Percentiles rank a stretch among this genome's conserved stretches.
phyloP scores from a whole-genome alignment of 345 rosid genomes.

The Carallia brachiata region DNA sequence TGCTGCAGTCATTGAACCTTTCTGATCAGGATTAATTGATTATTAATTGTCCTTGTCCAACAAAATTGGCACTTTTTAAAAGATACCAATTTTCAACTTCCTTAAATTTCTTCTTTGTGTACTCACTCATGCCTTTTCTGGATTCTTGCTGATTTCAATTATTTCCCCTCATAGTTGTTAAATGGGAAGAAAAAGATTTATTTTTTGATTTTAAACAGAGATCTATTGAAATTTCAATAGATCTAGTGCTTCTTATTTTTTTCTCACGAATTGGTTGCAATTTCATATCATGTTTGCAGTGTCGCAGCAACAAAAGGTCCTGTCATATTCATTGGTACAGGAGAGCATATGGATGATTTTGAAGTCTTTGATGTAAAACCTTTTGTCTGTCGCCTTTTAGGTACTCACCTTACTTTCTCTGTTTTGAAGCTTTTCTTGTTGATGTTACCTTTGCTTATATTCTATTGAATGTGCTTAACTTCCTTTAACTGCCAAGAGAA shows the following conservation, averaged over 20 bases:
- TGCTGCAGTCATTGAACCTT: constrained; percentile 9
- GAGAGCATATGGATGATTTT: constrained; percentile 91
- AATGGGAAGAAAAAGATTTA: too few relatives aligned
- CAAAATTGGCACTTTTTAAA: background rate
- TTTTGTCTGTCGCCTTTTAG: constrained; percentile 87
- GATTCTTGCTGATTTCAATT: too few relatives aligned
- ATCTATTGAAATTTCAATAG: too few relatives aligned
- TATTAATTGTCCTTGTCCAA: background rate
- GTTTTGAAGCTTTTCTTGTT: background rate
- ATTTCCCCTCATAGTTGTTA: too few relatives aligned
- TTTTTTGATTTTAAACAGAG: too few relatives aligned
- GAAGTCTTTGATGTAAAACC: constrained; percentile 93
- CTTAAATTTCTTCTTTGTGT: background rate
- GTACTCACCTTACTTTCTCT: constrained; percentile 31
- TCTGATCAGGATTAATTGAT: background rate
- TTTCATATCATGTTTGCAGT: constrained; percentile 36
- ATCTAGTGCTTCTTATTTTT: background rate
- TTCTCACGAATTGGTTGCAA: background rate
- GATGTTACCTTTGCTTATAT: background rate
- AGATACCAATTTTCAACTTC: background rate
- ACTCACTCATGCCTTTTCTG: too few relatives aligned
- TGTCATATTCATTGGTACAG: constrained; percentile 85
- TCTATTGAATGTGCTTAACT: background rate
- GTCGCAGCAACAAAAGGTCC: constrained; percentile 98
- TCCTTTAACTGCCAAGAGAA: background rate